Evolutionary conservation across 2,329 filamentous ascomycete species (phyloP), one percentile per base, ranked within the genome.

Genomic region (Trichophyton simii): DNA sequence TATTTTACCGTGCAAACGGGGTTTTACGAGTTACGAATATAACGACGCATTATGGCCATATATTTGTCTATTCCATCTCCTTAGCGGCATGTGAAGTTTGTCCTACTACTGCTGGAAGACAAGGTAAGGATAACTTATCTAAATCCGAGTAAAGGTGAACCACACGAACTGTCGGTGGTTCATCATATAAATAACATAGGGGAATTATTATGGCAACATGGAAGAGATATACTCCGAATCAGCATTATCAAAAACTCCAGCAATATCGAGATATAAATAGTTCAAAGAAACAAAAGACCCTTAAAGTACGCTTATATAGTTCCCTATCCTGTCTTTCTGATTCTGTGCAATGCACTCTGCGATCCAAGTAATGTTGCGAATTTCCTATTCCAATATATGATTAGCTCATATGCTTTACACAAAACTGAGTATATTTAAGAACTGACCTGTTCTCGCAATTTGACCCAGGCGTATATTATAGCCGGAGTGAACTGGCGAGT

Each of bases 331-430:
- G 76, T 99, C 94, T 80, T 99, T 99, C 78, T 99, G 94, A 80
- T 96, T 96, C 78, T 99, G 94, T 61, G 94, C 94, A 82, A 99
- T 99, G 78, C 94, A 99, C 77, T 99, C 94, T 22, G 94, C 88
- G 75, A 99, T 99, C 94, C 94, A 99, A 59, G 94, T 97, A 71
- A 99, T 96, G 77, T 99, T 99, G 67, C 94, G 88, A 70, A 97
- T 96, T 87, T 99, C 94, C 91, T 97, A 65, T 20, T 2, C 20
- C 3, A 13, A 38, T 58, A 54, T 38, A 25, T 6, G 20, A 15
- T 25, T 36, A 11, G 62, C 77, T 65, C 9, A 38, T 38, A 38
- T 13, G 34, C 9, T 9, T 38, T 8, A 9, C 2, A 38, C 3
- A 9, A 38, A 0, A 38, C 9, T 11, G 34, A 4, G 11, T 38